A percentile compares a stretch with the other conserved stretches of the same genome.
Conservation (phyloP, 2,329 filamentous ascomycete genomes). For the Elsinoe perseae region DNA sequence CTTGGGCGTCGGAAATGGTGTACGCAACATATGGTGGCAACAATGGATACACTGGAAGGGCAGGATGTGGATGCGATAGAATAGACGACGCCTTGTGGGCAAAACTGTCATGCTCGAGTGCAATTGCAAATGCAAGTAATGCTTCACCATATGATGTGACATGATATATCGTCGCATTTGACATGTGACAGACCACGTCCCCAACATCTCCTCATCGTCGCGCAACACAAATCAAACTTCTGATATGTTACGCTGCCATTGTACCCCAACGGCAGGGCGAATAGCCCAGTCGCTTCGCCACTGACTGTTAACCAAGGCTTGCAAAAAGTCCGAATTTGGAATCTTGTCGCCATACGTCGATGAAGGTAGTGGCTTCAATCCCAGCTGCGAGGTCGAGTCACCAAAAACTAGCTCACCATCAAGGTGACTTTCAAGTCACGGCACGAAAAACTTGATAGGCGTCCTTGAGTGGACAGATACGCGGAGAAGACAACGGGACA, state of each 20-base stretch:
- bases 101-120: no score
- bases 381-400: not conserved
- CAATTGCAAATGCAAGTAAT: no score
- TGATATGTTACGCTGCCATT: not conserved
- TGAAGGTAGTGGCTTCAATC: not conserved
- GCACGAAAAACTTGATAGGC: not conserved
- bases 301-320: not conserved
- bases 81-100: no score
- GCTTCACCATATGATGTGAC: no score
- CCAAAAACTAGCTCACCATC: not conserved
- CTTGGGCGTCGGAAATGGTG: no score
- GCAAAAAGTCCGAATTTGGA: not conserved
- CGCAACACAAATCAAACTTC: not conserved
- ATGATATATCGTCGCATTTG: not conserved
- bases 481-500: not conserved
- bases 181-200: not conserved
- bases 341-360: not conserved
- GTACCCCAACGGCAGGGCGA: not conserved
- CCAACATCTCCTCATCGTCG: not conserved
- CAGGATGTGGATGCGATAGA: no score
- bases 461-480: not conserved
- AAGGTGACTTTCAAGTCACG: no score
- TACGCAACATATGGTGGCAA: no score
- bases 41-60: no score
- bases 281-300: not conserved